Percentiles rank a stretch among this genome's conserved stretches.
phyloP scores from a whole-genome alignment of 345 rosid genomes.

The Geranium brycei region DNA sequence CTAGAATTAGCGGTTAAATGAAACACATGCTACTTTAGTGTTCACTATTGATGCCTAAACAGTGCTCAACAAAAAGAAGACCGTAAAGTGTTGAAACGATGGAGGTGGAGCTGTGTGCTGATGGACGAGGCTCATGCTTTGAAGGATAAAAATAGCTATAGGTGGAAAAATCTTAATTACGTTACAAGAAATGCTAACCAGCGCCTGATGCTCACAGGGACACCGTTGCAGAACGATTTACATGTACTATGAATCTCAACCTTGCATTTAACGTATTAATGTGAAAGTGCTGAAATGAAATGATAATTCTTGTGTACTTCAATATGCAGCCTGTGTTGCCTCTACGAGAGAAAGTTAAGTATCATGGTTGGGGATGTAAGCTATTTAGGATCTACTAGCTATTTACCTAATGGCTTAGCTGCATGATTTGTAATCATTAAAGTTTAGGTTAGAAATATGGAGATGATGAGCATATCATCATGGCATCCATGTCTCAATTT shows the following conservation, averaged over 20 bases:
- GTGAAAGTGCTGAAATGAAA: background rate
- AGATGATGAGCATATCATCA: too few species aligned
- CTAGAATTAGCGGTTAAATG: background rate
- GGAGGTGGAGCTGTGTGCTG: constrained; percentile 95
- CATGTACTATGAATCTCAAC: constrained; percentile 32
- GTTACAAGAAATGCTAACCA: constrained; percentile 87
- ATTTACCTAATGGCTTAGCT: background rate
- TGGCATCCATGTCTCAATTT: too few species aligned
- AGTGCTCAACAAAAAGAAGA: constrained; percentile 97
- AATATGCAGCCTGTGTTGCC: background rate
- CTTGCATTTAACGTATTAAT: background rate
- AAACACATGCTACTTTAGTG: too few species aligned
- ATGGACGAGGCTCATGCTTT: constrained; percentile 99
- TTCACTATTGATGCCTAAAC: constrained; percentile 20
- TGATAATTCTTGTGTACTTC: background rate
- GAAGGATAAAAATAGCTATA: constrained; percentile 86
- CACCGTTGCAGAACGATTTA: constrained; percentile 95
- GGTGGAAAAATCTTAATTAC: constrained; percentile 96
- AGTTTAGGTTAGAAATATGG: background rate
- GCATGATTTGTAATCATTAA: background rate
- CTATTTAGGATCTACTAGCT: background rate
- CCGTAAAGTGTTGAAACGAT: constrained; percentile 71
- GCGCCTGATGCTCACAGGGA: constrained; percentile 96
- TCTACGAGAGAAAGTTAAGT: background rate
- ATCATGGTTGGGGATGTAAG: background rate